Percentiles rank a stretch among this genome's conserved stretches.
Evolutionary conservation across 1,284 basidiomycete species (phyloP).

Genomic region (Tremellales sp.): DNA sequence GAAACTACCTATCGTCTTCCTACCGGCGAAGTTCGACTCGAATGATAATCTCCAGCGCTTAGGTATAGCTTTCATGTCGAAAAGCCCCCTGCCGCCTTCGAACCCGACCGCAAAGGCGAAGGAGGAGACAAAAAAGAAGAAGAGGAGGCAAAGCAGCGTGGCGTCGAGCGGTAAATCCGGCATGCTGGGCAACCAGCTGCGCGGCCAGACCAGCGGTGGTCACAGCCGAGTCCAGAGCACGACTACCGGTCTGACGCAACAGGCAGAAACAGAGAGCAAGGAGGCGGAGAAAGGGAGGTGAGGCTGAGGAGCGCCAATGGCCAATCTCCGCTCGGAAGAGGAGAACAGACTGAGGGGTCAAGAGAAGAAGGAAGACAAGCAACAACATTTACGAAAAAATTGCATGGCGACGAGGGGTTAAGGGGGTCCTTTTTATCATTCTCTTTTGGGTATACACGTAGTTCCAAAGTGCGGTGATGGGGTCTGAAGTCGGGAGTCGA

Average conservation of each 20-base stretch:
- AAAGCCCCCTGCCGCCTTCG: slow-evolving; percentile 23
- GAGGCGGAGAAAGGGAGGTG: slow-evolving; percentile 3
- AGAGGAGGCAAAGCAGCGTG: slow-evolving; percentile 25
- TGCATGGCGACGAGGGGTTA: no score
- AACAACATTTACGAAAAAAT: no score
- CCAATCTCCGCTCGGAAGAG: not conserved
- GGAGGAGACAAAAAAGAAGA: slow-evolving; percentile 23
- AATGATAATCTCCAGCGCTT: slow-evolving; percentile 39
- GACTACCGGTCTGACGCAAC: no score
- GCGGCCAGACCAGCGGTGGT: no score
- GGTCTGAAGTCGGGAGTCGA: no score
- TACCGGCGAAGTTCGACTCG: slow-evolving; percentile 45
- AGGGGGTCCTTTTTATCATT: no score
- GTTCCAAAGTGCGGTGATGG: no score
- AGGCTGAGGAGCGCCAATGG: not conserved
- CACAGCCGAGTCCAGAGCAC: no score
- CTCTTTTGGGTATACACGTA: no score
- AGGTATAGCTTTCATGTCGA: slow-evolving; percentile 44
- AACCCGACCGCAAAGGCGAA: not conserved
- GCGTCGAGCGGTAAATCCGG: not conserved
- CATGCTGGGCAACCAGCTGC: no score
- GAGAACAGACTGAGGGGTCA: not conserved
- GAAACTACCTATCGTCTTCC: slow-evolving; percentile 39
- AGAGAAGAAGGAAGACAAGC: no score
- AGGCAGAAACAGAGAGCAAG: no score